These are phyloP conservation scores for Venturia aucupariae DNA, from an alignment of 2,329 filamentous ascomycete species.

Conservation along the genomic window DNA sequence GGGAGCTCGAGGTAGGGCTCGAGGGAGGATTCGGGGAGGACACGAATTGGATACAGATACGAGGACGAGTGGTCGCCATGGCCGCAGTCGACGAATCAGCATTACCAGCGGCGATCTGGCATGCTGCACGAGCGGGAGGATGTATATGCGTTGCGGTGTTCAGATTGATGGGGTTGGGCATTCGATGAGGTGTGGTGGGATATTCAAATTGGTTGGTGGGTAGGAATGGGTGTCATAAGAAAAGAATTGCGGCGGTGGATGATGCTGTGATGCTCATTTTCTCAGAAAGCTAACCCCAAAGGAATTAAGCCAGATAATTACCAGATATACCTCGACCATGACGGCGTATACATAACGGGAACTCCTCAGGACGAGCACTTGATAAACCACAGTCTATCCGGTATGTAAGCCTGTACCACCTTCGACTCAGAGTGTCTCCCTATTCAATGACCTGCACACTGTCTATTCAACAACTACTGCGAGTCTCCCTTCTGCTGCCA, in stretches of 20 bases:
- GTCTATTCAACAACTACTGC: not conserved
- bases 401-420: not conserved
- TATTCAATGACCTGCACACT: too few species aligned
- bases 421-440: too few species aligned
- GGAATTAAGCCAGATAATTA: too few species aligned
- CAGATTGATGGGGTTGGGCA: not conserved
- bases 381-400: not conserved
- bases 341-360: not conserved
- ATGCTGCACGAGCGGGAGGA: not conserved
- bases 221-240: too few species aligned
- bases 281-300: too few species aligned
- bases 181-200: not conserved
- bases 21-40: not conserved
- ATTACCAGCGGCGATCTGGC: slow-evolving; percentile 4
- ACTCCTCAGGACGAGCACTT: not conserved
- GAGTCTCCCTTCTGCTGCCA: not conserved
- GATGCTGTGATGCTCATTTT: too few species aligned
- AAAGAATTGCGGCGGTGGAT: too few species aligned
- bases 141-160: too few species aligned
- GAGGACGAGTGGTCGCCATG: slow-evolving; percentile 10
- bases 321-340: not conserved
- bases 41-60: not conserved
- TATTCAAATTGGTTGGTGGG: too few species aligned
- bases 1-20: not conserved
- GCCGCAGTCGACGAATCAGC: slow-evolving; percentile 12